These are phyloP conservation scores for Cladosporium halotolerans DNA, from an alignment of 2,329 filamentous ascomycete species.

Conservation along the genomic window DNA sequence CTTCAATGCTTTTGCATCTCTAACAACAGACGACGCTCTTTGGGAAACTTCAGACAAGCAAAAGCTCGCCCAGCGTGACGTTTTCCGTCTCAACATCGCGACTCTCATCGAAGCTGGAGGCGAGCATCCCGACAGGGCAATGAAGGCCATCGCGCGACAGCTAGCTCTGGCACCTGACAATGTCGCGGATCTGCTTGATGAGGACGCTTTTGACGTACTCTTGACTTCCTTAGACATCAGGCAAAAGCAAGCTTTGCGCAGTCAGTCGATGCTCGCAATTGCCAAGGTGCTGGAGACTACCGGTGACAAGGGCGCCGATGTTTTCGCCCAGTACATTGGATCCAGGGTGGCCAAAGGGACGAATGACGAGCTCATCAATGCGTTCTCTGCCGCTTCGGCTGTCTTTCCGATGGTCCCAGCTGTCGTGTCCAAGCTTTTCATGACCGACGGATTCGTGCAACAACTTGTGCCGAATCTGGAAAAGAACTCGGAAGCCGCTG, in stretches of 20 bases:
- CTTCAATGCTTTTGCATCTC: slow-evolving; percentile 38
- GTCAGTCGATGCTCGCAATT: slow-evolving; percentile 73
- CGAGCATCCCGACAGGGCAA: slow-evolving; percentile 58
- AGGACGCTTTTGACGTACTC: slow-evolving; percentile 75
- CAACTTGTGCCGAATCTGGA: slow-evolving; percentile 71
- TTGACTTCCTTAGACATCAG: slow-evolving; percentile 82
- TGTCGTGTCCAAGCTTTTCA: slow-evolving; percentile 69
- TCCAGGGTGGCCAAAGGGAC: slow-evolving; percentile 65
- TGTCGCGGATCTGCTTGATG: slow-evolving; percentile 65
- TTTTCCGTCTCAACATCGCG: slow-evolving; percentile 73
- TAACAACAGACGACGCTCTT: slow-evolving; percentile 36
- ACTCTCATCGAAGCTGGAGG: slow-evolving; percentile 86
- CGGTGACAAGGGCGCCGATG: slow-evolving; percentile 57
- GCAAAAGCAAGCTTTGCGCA: slow-evolving; percentile 64
- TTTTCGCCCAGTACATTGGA: slow-evolving; percentile 69
- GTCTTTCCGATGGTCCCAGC: slow-evolving; percentile 81
- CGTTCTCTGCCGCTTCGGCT: slow-evolving; percentile 84
- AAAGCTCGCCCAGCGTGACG: slow-evolving; percentile 47
- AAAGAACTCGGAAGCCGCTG: slow-evolving; percentile 42
- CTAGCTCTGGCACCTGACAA: slow-evolving; percentile 46
- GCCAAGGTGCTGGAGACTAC: slow-evolving; percentile 79
- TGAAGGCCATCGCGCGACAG: slow-evolving; percentile 55
- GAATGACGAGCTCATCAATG: slow-evolving; percentile 81
- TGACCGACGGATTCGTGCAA: slow-evolving; percentile 79
- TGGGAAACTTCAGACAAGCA: slow-evolving; percentile 40